Evolutionary conservation across 306 rosid genomes (phyloP).

Genomic region (Quercus parvula): DNA sequence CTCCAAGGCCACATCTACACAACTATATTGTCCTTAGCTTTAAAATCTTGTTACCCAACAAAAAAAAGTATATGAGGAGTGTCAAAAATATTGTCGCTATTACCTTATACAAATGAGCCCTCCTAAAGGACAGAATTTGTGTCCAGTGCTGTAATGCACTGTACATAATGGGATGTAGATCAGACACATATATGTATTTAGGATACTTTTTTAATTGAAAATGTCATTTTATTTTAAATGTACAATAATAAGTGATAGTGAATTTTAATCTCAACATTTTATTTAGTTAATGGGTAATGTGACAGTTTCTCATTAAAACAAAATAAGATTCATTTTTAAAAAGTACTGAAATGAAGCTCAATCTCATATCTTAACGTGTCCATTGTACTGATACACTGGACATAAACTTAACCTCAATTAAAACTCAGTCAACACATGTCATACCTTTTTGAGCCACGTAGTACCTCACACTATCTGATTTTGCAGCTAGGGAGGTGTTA

Average conservation of each 20-base stretch:
- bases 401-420: too few species aligned
- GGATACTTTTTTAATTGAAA: too few species aligned
- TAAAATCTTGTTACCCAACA: too few species aligned
- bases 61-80: too few species aligned
- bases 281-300: fast-evolving
- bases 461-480: neutral
- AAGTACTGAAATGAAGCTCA: fast-evolving
- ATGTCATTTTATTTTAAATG: too few species aligned
- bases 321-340: too few species aligned
- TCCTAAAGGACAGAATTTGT: too few species aligned
- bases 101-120: neutral
- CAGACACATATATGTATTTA: too few species aligned
- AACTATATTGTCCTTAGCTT: slow-evolving; percentile 3
- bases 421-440: neutral
- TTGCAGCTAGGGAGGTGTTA: too few species aligned
- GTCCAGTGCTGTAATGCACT: too few species aligned
- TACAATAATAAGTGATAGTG: too few species aligned
- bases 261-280: fast-evolving
- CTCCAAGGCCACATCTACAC: neutral
- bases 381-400: fast-evolving
- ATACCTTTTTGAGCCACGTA: neutral
- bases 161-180: too few species aligned
- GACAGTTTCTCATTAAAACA: fast-evolving
- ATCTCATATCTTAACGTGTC: fast-evolving
- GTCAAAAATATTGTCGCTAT: slow-evolving; percentile 13